These are phyloP conservation scores for Cladosporium oxysporum DNA, from an alignment of 2,329 filamentous ascomycete species.

Conservation along the genomic window DNA sequence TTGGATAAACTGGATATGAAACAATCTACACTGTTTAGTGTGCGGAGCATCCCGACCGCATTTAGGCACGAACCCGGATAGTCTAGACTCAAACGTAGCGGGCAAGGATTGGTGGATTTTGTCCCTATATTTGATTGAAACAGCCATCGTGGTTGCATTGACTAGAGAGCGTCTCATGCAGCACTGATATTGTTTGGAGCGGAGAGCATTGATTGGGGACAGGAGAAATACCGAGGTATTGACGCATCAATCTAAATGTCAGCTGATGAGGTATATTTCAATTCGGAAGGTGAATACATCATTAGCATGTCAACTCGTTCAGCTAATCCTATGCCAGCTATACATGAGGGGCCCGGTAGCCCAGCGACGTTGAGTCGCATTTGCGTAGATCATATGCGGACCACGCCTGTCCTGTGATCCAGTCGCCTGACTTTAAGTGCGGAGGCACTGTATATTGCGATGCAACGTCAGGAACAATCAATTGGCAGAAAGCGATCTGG, in stretches of 20 bases:
- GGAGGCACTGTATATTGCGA: background rate
- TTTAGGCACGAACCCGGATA: background rate
- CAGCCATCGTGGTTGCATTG: background rate
- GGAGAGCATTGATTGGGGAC: background rate
- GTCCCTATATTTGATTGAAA: conserved; percentile 4
- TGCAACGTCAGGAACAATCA: background rate
- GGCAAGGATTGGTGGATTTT: conserved; percentile 13
- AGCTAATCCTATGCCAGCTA: background rate
- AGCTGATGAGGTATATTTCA: background rate
- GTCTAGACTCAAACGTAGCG: background rate
- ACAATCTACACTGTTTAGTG: conserved; percentile 8
- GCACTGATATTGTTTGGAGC: background rate
- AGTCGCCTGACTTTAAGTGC: background rate
- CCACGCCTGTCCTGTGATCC: background rate
- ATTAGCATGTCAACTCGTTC: background rate
- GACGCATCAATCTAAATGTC: background rate
- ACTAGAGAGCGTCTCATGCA: background rate
- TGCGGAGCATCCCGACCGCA: conserved; percentile 2
- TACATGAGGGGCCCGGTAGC: background rate
- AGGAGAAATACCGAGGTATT: background rate
- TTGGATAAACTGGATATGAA: conserved; percentile 5
- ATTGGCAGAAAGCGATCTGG: background rate
- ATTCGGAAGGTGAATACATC: conserved; percentile 1
- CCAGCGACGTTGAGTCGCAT: conserved; percentile 17
- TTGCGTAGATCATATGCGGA: background rate